Evolutionary conservation across 495 filamentous ascomycete species (phyloP).

Genomic region (Neurospora sp.): DNA sequence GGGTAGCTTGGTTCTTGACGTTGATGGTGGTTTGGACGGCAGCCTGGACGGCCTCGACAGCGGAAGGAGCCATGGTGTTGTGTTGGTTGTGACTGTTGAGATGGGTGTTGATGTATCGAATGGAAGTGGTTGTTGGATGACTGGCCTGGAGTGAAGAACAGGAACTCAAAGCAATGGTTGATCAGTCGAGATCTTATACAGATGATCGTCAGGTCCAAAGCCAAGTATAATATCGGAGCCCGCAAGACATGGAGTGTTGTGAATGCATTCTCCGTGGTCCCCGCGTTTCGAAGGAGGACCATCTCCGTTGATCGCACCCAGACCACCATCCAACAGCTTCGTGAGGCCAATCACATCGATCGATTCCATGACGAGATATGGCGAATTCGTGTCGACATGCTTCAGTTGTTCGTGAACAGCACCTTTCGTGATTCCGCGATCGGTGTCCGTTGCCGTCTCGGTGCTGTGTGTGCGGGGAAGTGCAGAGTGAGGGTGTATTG

Average conservation of each 20-base stretch:
- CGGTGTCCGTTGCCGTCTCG: not conserved
- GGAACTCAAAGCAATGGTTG: not conserved
- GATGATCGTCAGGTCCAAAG: not conserved
- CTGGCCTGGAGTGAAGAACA: not conserved
- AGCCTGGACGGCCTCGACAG: slow-evolving; percentile 10
- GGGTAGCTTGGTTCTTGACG: not conserved
- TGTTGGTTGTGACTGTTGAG: not conserved
- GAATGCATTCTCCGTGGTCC: not conserved
- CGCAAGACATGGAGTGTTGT: not conserved
- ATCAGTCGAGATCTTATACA: not conserved
- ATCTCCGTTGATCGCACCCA: not conserved
- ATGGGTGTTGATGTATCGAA: not conserved
- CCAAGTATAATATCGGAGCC: too few relatives aligned
- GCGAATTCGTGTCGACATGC: not conserved
- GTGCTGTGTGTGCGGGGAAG: not conserved
- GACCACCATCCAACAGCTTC: not conserved
- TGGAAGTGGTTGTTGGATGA: not conserved
- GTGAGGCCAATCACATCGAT: not conserved
- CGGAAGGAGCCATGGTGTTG: slow-evolving; percentile 23
- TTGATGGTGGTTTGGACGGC: slow-evolving; percentile 6
- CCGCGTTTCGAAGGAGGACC: not conserved
- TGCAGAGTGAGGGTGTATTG: not conserved
- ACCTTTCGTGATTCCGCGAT: not conserved
- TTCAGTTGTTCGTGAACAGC: not conserved
- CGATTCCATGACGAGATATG: not conserved